Evolutionary conservation across 176 grass and related monocot genomes (phyloP).

Genomic region (Oryza punctata): DNA sequence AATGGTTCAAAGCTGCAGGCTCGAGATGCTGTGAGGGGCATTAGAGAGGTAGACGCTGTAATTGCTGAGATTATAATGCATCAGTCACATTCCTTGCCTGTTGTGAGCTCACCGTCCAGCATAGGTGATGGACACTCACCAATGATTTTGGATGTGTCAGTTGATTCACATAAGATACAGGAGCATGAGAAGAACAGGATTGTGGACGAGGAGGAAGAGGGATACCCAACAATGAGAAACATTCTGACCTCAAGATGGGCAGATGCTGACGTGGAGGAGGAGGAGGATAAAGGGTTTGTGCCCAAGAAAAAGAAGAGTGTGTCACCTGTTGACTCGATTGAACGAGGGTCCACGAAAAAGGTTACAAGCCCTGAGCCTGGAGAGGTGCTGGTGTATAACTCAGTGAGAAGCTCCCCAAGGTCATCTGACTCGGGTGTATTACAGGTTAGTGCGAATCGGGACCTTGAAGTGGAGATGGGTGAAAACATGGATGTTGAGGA

Average conservation of each 20-base stretch:
- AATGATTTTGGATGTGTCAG: slow-evolving; percentile 34
- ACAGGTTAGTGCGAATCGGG: slow-evolving; percentile 22
- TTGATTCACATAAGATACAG: slow-evolving; percentile 36
- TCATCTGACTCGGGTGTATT: slow-evolving; percentile 52
- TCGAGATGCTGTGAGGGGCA: slow-evolving; percentile 12
- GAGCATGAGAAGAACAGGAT: neutral
- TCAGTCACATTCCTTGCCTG: slow-evolving; percentile 25
- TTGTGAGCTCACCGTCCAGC: neutral
- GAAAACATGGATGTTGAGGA: slow-evolving; percentile 48
- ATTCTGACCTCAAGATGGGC: slow-evolving; percentile 87
- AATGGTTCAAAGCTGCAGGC: slow-evolving; percentile 39
- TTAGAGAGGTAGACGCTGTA: neutral
- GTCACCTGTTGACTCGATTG: slow-evolving; percentile 20
- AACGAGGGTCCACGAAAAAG: slow-evolving; percentile 39
- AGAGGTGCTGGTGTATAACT: slow-evolving; percentile 43
- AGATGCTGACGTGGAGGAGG: slow-evolving; percentile 45
- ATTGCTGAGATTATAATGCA: slow-evolving; percentile 16
- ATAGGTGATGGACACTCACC: neutral
- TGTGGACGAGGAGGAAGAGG: slow-evolving; percentile 52
- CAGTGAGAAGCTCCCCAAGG: slow-evolving; percentile 43
- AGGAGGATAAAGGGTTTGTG: slow-evolving; percentile 41
- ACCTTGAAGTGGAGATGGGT: slow-evolving; percentile 35
- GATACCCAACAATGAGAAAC: slow-evolving; percentile 45
- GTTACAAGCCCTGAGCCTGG: slow-evolving; percentile 50
- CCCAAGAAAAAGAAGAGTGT: slow-evolving; percentile 50